Evolutionary conservation across 2,329 filamentous ascomycete species (phyloP), one percentile per base, ranked within the genome.

Genomic region (Verticillium alfalfae): DNA sequence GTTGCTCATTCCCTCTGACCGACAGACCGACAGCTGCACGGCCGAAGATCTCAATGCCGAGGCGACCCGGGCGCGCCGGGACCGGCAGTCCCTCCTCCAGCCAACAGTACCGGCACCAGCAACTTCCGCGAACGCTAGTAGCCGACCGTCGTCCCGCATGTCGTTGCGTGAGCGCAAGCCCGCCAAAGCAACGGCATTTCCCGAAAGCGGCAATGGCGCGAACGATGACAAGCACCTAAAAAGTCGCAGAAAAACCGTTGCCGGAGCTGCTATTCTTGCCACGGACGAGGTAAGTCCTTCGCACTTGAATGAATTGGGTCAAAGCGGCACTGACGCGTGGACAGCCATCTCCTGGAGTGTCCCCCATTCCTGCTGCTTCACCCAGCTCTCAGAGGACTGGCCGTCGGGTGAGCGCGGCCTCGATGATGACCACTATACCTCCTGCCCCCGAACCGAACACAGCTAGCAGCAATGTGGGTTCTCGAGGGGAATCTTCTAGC

Each of bases 11-110:
- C 95, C 94, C 0, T 81, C 80, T 0, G 83, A 89, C 66, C 85
- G 93, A 3, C 86, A 92, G 67, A 93, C 90, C 0, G 82, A 82
- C 59, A 97, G 93, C 75, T 92, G 84, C 74, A 89, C 81, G 37
- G 83, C 88, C 9, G 91, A 96, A 67, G 93, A 97, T 56, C 81
- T 98, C 7, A 89, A 89, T 63, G 84, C 84, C 0, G 88, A 91
- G 70, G 86, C 87, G 26, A 85, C 84, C 60, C 76, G 87, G 67
- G 76, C 81, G 64, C 78, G 89, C 68, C 79, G 84, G 68, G 91
- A 94, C 66, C 84, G 86, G 6, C 86, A 89, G 69, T 83, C 84
- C 15, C 73, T 79, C 10, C 75, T 82, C 36, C 79, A 73, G 16
- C 71, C 76, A 15, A 66, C 75, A 10, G 71, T 73, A 13, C 70